Percentiles rank a stretch among this genome's conserved stretches.
Conservation (phyloP, 2,329 filamentous ascomycete genomes). For the Cyanodermella asteris region DNA sequence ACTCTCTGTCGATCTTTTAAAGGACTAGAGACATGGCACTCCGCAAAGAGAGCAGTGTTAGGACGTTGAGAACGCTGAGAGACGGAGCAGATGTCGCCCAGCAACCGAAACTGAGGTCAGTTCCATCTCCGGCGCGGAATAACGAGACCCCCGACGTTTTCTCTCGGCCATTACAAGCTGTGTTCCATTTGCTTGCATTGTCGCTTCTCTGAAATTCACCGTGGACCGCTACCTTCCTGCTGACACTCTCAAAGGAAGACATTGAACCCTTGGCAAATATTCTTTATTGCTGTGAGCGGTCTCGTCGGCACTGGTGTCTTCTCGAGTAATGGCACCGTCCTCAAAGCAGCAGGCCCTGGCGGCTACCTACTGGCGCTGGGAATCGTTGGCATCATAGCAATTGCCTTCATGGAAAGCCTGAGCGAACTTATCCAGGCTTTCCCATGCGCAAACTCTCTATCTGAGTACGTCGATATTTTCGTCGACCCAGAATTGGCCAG, state of each 20-base stretch:
- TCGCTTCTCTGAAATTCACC: too few relatives aligned
- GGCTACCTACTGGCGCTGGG: conserved; percentile 14
- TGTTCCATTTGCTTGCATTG: too few relatives aligned
- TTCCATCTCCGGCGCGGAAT: too few relatives aligned
- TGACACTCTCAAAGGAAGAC: background rate
- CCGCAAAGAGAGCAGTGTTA: too few relatives aligned
- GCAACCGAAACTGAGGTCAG: too few relatives aligned
- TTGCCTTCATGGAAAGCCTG: conserved; percentile 18
- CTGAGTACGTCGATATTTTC: conserved; percentile 16
- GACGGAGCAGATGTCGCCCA: too few relatives aligned
- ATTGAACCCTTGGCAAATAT: background rate
- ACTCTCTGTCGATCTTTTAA: too few relatives aligned
- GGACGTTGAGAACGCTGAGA: too few relatives aligned
- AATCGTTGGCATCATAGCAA: conserved; percentile 13
- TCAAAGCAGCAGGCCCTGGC: conserved; percentile 14
- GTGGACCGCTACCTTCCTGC: too few relatives aligned
- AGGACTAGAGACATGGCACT: too few relatives aligned
- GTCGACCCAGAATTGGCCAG: conserved; percentile 16
- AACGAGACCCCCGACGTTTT: too few relatives aligned
- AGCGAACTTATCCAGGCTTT: conserved; percentile 17
- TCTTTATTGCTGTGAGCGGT: conserved; percentile 17
- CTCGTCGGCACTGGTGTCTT: conserved; percentile 16
- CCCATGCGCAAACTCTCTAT: conserved; percentile 17
- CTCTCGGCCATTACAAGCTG: too few relatives aligned
- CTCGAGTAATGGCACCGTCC: conserved; percentile 13